Conservation (phyloP, 2,329 filamentous ascomycete species). For the Hymenoscyphus infarciens region DNA sequence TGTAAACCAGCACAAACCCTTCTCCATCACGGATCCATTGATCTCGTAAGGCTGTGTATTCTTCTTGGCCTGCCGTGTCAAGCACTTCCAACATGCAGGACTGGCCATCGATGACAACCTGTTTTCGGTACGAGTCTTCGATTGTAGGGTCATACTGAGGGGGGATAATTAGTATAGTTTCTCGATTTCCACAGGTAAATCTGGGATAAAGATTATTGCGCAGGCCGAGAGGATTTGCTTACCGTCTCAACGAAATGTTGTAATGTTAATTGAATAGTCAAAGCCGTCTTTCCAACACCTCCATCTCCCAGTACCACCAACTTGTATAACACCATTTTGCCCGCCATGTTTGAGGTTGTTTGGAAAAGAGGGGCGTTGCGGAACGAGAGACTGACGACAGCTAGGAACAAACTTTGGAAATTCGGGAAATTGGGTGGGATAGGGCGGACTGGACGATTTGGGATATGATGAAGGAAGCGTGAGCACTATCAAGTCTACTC, state of each 20-base stretch:
- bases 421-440: conserved; percentile 5
- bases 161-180: conserved; percentile 21
- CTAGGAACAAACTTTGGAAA: conserved; percentile 10
- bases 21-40: conserved; percentile 99
- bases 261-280: conserved; percentile 94
- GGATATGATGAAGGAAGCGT: conserved; percentile 3
- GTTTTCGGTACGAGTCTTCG: conserved; percentile 83
- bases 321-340: conserved; percentile 94
- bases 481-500: neutral
- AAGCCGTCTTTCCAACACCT: conserved; percentile 88
- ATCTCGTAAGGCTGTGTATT: conserved; percentile 93
- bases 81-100: conserved; percentile 97
- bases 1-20: conserved; percentile 96
- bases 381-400: conserved; percentile 14
- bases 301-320: conserved; percentile 92
- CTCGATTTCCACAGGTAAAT: neutral
- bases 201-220: neutral
- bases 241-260: conserved; percentile 97
- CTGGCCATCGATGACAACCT: conserved; percentile 89
- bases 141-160: conserved; percentile 73
- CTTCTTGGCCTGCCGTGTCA: conserved; percentile 96
- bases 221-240: conserved; percentile 34
- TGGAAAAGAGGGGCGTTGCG: conserved; percentile 15
- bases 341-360: conserved; percentile 57
- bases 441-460: neutral